phyloP scores from a whole-genome alignment of 1,139 yeast species.

The Kurtzmaniella quercitrusa region DNA sequence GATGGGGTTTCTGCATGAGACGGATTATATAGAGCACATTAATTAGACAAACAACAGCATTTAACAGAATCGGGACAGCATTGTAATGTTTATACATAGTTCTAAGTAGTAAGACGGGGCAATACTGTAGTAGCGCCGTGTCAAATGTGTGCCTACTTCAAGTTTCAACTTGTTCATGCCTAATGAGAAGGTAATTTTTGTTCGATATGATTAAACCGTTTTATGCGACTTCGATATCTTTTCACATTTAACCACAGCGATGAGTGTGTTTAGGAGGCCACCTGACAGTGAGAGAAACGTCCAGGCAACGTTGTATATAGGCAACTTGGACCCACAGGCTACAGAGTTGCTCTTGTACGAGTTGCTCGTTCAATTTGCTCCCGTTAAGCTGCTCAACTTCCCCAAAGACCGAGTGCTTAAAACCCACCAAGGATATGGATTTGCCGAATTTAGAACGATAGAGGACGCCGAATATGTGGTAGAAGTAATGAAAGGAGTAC shows the following conservation, averaged over 20 bases:
- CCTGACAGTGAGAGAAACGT: conserved; percentile 50
- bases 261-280: conserved; percentile 28
- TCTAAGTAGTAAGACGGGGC: too few species aligned
- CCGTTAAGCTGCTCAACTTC: conserved; percentile 62
- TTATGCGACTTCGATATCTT: not conserved
- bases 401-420: conserved; percentile 76
- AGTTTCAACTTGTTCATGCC: too few species aligned
- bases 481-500: conserved; percentile 56
- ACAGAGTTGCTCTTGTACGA: conserved; percentile 71
- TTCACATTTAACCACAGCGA: conserved; percentile 8
- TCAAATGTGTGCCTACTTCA: too few species aligned
- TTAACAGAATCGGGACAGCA: not conserved
- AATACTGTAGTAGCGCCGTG: too few species aligned
- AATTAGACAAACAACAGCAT: not conserved
- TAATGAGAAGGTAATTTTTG: too few species aligned
- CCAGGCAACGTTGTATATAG: conserved; percentile 73
- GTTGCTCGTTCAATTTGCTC: conserved; percentile 81
- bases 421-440: conserved; percentile 84
- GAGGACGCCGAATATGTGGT: conserved; percentile 71
- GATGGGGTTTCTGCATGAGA: conserved; percentile 2
- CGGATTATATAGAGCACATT: not conserved
- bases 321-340: conserved; percentile 74
- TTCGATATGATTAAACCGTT: not conserved
- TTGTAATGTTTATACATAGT: not conserved
- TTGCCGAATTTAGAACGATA: conserved; percentile 62